Conservation (phyloP, 164 flowering plant species). For the Nelumbo lutea region DNA sequence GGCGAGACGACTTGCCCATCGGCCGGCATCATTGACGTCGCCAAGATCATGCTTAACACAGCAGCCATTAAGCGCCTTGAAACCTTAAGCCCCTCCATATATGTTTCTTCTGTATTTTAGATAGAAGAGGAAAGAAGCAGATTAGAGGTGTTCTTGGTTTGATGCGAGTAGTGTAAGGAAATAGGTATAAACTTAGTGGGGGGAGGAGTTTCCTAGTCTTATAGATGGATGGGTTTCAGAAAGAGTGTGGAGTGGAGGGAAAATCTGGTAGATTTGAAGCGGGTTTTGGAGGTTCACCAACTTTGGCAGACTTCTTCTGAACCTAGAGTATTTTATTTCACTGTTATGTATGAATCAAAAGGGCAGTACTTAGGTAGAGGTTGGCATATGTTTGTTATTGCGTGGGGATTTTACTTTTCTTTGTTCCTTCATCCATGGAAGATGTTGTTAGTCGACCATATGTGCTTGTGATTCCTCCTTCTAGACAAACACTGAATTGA, state of each 20-base stretch:
- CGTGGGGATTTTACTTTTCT: neutral
- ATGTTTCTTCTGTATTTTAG: neutral
- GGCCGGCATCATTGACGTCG: conserved; percentile 26
- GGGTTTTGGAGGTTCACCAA: conserved; percentile 59
- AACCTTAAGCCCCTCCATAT: conserved; percentile 21
- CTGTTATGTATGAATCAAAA: no score
- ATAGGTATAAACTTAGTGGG: conserved; percentile 5
- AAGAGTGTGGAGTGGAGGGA: conserved; percentile 15
- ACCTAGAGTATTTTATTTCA: no score
- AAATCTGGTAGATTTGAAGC: conserved; percentile 26
- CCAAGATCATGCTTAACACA: conserved; percentile 15
- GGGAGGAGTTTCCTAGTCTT: conserved; percentile 11
- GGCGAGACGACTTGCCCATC: conserved; percentile 44
- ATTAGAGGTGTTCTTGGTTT: neutral
- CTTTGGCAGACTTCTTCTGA: conserved; percentile 36
- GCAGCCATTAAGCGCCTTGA: conserved; percentile 2
- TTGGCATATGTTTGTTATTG: neutral
- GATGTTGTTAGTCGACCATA: no score
- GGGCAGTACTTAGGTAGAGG: neutral
- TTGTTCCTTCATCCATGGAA: no score
- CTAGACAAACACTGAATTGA: no score
- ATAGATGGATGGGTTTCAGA: conserved; percentile 15
- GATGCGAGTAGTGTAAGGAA: neutral
- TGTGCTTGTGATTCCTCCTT: no score
- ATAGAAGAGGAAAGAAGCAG: no score